These are phyloP conservation scores for Talaromyces wortmannii DNA, from an alignment of 495 filamentous ascomycete genomes.

Conservation along the genomic window DNA sequence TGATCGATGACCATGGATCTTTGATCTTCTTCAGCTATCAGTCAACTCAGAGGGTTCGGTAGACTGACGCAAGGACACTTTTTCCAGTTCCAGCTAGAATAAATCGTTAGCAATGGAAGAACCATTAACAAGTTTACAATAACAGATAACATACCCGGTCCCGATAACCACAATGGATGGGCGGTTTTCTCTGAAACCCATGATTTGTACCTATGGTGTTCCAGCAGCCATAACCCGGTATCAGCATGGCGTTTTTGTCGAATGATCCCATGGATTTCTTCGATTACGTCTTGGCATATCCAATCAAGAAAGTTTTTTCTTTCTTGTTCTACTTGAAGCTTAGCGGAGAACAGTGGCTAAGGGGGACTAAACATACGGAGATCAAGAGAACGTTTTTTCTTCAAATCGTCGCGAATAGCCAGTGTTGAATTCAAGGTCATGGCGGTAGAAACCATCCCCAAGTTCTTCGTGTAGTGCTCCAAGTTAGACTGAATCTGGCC, in stretches of 20 bases:
- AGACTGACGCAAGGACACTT: constrained; percentile 4
- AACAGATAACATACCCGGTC: background rate
- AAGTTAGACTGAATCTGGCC: constrained; percentile 3
- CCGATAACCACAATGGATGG: background rate
- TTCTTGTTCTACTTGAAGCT: background rate
- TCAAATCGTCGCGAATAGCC: background rate
- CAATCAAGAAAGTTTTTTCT: constrained; percentile 3
- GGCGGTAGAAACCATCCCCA: background rate
- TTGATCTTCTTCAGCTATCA: background rate
- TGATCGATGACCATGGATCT: constrained; percentile 2
- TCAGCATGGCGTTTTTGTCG: background rate
- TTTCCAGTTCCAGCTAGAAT: constrained; percentile 5
- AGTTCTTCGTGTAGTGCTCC: background rate
- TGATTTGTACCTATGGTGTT: background rate
- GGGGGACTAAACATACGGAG: background rate
- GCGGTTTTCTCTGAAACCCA: background rate
- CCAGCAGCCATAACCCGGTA: background rate
- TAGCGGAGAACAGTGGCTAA: too few species aligned
- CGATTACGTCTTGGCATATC: constrained; percentile 1
- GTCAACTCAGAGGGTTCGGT: background rate
- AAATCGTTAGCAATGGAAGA: background rate
- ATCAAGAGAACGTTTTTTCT: background rate
- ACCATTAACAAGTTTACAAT: background rate
- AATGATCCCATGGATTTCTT: background rate
- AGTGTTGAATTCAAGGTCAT: constrained; percentile 4